Evolutionary conservation across 306 rosid genomes (phyloP).

Genomic region (Hippophae tibetana): DNA sequence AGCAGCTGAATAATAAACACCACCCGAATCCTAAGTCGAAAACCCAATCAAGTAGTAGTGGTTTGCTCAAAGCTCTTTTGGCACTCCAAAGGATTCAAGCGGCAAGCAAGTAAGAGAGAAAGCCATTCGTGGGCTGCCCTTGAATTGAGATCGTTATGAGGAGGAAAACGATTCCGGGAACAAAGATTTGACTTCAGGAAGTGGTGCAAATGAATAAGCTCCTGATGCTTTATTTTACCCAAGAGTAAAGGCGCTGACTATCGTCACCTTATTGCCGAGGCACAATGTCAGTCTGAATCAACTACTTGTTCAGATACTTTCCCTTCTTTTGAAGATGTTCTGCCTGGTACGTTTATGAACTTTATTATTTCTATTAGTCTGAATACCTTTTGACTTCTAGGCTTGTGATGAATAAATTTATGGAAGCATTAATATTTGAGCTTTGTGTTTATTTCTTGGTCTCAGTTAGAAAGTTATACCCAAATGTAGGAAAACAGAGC

Average conservation of each 20-base stretch:
- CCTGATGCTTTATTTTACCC: conserved; percentile 35
- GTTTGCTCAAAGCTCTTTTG: conserved; percentile 12
- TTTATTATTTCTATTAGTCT: neutral
- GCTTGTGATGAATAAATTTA: neutral
- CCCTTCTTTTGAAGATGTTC: conserved; percentile 43
- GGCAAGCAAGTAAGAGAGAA: conserved; percentile 38
- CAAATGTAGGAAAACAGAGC: too few species aligned
- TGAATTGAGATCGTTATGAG: conserved; percentile 73
- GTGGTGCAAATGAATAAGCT: conserved; percentile 16
- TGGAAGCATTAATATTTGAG: too few species aligned
- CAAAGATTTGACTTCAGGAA: conserved; percentile 11
- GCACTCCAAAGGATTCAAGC: conserved; percentile 24
- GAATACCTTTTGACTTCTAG: neutral
- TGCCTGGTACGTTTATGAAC: conserved; percentile 36
- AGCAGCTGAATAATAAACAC: conserved; percentile 46
- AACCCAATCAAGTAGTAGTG: conserved; percentile 18
- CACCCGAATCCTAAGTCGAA: conserved; percentile 40
- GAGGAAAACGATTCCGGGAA: conserved; percentile 30
- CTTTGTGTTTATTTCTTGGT: too few species aligned
- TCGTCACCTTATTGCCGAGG: conserved; percentile 58
- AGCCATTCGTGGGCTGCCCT: conserved; percentile 36
- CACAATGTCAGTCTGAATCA: conserved; percentile 37
- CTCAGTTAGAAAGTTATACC: too few species aligned
- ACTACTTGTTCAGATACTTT: conserved; percentile 20
- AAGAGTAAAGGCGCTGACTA: conserved; percentile 77